These are phyloP conservation scores for Penicillium dipodomyicola DNA, from an alignment of 495 filamentous ascomycete species.

Conservation along the genomic window DNA sequence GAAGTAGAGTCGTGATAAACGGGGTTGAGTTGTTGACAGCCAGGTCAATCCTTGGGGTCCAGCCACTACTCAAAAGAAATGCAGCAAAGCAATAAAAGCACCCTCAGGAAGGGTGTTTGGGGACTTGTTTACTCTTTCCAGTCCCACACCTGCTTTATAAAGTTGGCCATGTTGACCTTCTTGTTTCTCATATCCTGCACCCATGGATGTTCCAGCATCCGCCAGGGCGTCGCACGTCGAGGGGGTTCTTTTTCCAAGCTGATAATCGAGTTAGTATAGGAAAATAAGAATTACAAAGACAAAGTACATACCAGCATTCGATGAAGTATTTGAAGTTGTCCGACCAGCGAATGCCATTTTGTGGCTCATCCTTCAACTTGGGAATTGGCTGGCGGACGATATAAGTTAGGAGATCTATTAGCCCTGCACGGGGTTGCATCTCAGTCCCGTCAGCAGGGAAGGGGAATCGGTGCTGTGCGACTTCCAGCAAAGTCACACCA, in stretches of 20 bases:
- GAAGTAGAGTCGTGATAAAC: slow-evolving; percentile 13
- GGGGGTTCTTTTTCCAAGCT: slow-evolving; percentile 91
- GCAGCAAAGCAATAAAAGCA: slow-evolving; percentile 21
- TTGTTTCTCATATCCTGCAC: slow-evolving; percentile 93
- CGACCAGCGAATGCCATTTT: slow-evolving; percentile 79
- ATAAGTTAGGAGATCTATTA: slow-evolving; percentile 94
- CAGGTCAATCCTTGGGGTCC: slow-evolving; percentile 45
- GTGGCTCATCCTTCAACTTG: slow-evolving; percentile 90
- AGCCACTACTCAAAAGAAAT: slow-evolving; percentile 38
- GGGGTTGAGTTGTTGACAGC: slow-evolving; percentile 43
- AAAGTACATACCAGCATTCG: slow-evolving; percentile 85
- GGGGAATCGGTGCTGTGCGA: slow-evolving; percentile 95
- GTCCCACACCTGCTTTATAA: slow-evolving; percentile 90
- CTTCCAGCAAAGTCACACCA: slow-evolving; percentile 93
- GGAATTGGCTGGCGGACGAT: slow-evolving; percentile 96
- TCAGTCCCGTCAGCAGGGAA: slow-evolving; percentile 96
- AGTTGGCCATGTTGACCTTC: slow-evolving; percentile 94
- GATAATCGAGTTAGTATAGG: slow-evolving; percentile 7
- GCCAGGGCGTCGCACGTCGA: slow-evolving; percentile 89
- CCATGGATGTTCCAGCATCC: slow-evolving; percentile 99
- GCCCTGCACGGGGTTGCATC: slow-evolving; percentile 77
- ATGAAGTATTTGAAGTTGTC: slow-evolving; percentile 99
- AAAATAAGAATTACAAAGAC: background rate
- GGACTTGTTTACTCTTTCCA: slow-evolving; percentile 61
- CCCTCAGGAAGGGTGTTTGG: background rate